Percentiles rank a stretch among this genome's conserved stretches.
phyloP scores from a whole-genome alignment of 129 eudicot species.

The Pittosporum tobira region DNA sequence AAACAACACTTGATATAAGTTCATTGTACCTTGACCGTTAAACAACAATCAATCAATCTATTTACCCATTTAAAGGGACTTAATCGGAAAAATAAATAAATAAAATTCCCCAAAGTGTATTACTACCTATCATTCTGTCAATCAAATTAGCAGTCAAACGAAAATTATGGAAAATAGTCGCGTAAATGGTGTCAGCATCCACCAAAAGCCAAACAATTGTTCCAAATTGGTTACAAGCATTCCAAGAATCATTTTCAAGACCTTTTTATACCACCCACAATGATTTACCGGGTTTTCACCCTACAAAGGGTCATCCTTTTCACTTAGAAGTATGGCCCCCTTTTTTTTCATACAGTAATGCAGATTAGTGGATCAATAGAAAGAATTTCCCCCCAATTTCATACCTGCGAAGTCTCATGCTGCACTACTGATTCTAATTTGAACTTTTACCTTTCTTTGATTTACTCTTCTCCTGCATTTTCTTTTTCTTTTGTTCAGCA shows the following conservation, averaged over 20 bases:
- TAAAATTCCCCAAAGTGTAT: too few relatives aligned
- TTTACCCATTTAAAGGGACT: too few relatives aligned
- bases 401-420: constrained; percentile 15
- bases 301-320: constrained; percentile 18
- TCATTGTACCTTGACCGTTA: too few relatives aligned
- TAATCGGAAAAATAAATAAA: too few relatives aligned
- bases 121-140: too few relatives aligned
- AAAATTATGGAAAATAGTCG: neutral
- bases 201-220: constrained; percentile 38
- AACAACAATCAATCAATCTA: too few relatives aligned
- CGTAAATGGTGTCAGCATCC: constrained; percentile 24
- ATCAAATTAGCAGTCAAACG: neutral
- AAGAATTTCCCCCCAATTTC: constrained; percentile 19
- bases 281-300: constrained; percentile 38
- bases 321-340: constrained; percentile 17
- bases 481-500: constrained; percentile 88
- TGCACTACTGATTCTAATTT: constrained; percentile 23
- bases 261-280: constrained; percentile 71
- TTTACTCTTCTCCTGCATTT: constrained; percentile 83
- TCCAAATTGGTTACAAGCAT: constrained; percentile 25
- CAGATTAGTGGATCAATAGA: constrained; percentile 24
- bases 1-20: too few relatives aligned
- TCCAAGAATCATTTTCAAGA: constrained; percentile 27
- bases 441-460: constrained; percentile 56
- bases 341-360: constrained; percentile 27